phyloP scores from a whole-genome alignment of 2,329 filamentous ascomycete genomes.

The Paecilomyces fulvus region DNA sequence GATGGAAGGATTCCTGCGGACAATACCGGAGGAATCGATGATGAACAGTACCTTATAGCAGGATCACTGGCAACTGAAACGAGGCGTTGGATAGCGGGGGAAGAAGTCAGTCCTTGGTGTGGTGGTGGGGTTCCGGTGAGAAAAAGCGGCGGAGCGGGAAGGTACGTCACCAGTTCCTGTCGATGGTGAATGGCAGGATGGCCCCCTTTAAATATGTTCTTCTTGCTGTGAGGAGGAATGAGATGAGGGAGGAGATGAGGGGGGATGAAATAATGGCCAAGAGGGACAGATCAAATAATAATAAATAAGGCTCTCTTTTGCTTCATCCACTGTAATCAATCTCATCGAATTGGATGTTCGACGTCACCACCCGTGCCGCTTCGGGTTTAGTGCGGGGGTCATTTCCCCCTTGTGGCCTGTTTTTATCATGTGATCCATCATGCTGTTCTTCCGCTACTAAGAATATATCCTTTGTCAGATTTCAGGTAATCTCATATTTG shows the following conservation, averaged over 20 bases:
- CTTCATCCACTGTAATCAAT: background rate
- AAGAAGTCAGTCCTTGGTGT: constrained; percentile 11
- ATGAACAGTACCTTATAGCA: background rate
- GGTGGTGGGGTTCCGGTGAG: constrained; percentile 27
- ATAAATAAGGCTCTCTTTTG: background rate
- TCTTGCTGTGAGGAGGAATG: background rate
- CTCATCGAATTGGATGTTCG: background rate
- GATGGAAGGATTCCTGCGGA: background rate
- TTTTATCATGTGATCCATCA: background rate
- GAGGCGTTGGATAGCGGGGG: constrained; percentile 3
- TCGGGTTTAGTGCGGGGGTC: background rate
- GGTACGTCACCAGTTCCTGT: background rate
- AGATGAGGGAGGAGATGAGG: background rate
- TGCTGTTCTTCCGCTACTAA: background rate
- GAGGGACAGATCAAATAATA: background rate
- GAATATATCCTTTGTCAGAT: too few relatives aligned
- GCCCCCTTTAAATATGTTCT: too few relatives aligned
- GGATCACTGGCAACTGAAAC: background rate
- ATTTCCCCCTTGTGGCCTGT: background rate
- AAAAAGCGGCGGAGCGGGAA: constrained; percentile 22
- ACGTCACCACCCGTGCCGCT: background rate
- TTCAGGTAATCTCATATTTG: too few relatives aligned
- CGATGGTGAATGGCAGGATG: background rate
- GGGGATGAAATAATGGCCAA: background rate
- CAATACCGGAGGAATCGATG: background rate